Conservation (phyloP, 352 stramenopile genomes). For the Phytophthora pini region DNA sequence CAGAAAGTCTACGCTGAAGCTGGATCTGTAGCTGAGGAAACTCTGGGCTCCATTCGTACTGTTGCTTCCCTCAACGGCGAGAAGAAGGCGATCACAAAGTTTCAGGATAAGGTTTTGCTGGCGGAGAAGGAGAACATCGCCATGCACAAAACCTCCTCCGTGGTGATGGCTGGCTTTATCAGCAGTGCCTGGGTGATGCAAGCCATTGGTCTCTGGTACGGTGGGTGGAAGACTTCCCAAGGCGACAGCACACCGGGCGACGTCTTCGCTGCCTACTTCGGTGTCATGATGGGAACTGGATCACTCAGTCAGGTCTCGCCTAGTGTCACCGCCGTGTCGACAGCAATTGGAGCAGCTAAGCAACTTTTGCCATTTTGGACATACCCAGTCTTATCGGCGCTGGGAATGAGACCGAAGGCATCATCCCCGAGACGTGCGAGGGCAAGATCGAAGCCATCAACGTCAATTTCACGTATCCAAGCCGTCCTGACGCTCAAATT, state of each 20-base stretch:
- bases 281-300: constrained; percentile 47
- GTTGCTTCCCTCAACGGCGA: constrained; percentile 53
- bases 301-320: constrained; percentile 56
- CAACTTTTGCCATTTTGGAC: constrained; percentile 55
- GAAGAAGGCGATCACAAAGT: constrained; percentile 43
- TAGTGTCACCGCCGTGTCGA: constrained; percentile 48
- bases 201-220: constrained; percentile 59
- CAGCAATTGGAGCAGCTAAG: constrained; percentile 40
- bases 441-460: constrained; percentile 63
- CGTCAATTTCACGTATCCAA: constrained; percentile 84
- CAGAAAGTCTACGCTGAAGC: constrained; percentile 53
- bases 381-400: constrained; percentile 58
- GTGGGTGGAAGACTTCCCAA: constrained; percentile 46
- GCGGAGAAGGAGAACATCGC: constrained; percentile 49
- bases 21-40: constrained; percentile 55
- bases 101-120: constrained; percentile 32
- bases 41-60: constrained; percentile 48
- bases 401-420: constrained; percentile 37
- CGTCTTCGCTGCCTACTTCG: constrained; percentile 61
- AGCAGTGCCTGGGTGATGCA: constrained; percentile 61
- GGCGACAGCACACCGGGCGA: constrained; percentile 40
- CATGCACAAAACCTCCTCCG: constrained; percentile 39
- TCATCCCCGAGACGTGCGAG: constrained; percentile 40
- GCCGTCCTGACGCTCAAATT: constrained; percentile 61
- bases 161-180: constrained; percentile 48